phyloP scores from a whole-genome alignment of 257 asterid species.

The Vinca minor region DNA sequence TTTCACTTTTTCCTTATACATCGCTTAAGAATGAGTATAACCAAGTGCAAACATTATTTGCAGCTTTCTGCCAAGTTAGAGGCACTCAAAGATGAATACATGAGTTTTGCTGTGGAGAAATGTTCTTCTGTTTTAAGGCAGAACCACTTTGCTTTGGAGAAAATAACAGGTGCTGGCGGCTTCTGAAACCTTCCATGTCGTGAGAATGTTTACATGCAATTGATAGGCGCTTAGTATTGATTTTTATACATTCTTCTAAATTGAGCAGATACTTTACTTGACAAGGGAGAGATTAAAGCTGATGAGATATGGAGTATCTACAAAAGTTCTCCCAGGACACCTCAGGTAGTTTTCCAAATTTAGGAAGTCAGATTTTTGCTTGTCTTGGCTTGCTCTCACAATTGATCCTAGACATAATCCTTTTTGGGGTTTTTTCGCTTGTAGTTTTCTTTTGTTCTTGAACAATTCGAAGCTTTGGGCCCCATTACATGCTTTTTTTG shows the following conservation, averaged over 20 bases:
- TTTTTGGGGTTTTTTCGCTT: neutral
- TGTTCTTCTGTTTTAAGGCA: constrained; percentile 60
- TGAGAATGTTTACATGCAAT: neutral
- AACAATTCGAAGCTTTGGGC: neutral
- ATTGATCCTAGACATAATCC: neutral
- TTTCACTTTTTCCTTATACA: neutral
- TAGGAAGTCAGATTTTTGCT: neutral
- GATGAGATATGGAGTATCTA: constrained; percentile 78
- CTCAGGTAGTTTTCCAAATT: constrained; percentile 47
- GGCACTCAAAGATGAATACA: constrained; percentile 89
- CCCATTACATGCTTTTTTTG: neutral
- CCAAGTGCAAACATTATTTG: constrained; percentile 18
- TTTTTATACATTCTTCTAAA: constrained; percentile 21
- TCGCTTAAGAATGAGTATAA: constrained; percentile 1
- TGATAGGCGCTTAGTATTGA: constrained; percentile 21
- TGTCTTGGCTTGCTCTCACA: constrained; percentile 1
- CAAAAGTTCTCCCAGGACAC: constrained; percentile 49
- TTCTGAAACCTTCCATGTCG: constrained; percentile 5
- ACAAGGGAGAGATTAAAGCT: constrained; percentile 78
- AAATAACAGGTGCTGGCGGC: constrained; percentile 84
- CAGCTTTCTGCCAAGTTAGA: constrained; percentile 89
- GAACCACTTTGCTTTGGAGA: constrained; percentile 72
- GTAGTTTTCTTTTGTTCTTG: too few relatives aligned
- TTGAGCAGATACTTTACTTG: constrained; percentile 72
- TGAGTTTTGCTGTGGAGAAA: constrained; percentile 82